Base-by-base conservation (phyloP, 306 rosid species). In the Cucumis melo region DNA sequence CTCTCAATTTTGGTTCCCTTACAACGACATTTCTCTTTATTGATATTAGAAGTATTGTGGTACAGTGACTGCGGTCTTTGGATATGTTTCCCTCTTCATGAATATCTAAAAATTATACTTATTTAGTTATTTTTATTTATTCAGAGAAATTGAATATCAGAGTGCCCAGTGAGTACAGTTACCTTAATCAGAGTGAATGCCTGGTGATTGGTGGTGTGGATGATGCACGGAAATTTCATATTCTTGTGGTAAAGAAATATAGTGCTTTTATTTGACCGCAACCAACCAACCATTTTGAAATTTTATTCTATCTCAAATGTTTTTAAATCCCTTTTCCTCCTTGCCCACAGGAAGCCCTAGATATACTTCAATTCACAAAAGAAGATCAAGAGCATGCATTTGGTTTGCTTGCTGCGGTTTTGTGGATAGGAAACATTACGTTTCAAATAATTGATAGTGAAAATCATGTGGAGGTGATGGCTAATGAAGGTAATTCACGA, bases 381-480 rank as follows among this genome's bases (percentile, higher is more conserved):
- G 92, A 89, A 82, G 98, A 95, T 80, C 98, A 90, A 88, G 96
- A 90, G 74, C 83, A 67, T 16, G 81, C 78, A 56, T 92, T 92
- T 82, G 78, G 80, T 81, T 58, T 90, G 88, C 86, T 92, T 62
- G 78, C 96, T 38, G 99, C 97, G 50, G 82, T 95, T 46, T 76
- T 95, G 62, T 95, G 99, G 99, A 79, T 95, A 58, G 99, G 99
- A 83, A 95, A 95, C 85, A 90, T 92, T 79, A 86, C 99, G 83
- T 95, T 95, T 80, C 55, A 73, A 79, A 79, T 60, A 54, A 76
- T 70, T 71, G 91, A 92, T 80, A 85, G 86, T 83, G 99, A 86
- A 80, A 89, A 88, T 83, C 88, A 89, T 73, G 86, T 87, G 76
- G 92, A 92, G 79, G 98, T 95, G 77, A 75, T 88, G 72, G 85